phyloP scores from a whole-genome alignment of 305 asterid genomes.

The Rubia balearica region DNA sequence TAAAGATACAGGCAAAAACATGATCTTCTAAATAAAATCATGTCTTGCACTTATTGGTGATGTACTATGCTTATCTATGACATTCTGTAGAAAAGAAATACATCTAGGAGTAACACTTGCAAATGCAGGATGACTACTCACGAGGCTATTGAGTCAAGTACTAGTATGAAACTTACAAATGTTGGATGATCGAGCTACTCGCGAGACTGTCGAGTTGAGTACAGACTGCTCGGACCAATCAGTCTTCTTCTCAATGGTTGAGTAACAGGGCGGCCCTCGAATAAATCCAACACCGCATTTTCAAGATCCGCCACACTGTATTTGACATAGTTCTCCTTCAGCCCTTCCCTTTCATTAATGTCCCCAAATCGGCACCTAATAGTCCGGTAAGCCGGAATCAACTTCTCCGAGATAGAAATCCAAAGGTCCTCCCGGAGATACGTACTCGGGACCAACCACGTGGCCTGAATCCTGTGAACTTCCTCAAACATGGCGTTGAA shows the following conservation, averaged over 20 bases:
- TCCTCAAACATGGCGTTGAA: slow-evolving; percentile 41
- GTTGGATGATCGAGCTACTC: neutral
- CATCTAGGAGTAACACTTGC: too few relatives aligned
- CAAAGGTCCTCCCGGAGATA: slow-evolving; percentile 13
- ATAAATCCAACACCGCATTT: slow-evolving; percentile 38
- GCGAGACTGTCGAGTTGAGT: neutral
- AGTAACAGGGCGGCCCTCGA: slow-evolving; percentile 38
- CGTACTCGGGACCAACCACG: slow-evolving; percentile 35
- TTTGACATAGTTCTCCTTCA: slow-evolving; percentile 30
- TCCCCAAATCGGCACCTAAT: slow-evolving; percentile 22
- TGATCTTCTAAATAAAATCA: too few relatives aligned
- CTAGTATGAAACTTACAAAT: too few relatives aligned
- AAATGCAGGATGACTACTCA: too few relatives aligned
- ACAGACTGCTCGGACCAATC: neutral
- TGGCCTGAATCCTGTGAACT: slow-evolving; percentile 36
- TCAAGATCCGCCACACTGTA: slow-evolving; percentile 45
- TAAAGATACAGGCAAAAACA: too few relatives aligned
- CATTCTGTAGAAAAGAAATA: too few relatives aligned
- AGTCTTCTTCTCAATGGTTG: slow-evolving; percentile 34
- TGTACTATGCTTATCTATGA: too few relatives aligned
- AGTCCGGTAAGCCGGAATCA: slow-evolving; percentile 40
- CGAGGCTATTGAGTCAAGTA: too few relatives aligned
- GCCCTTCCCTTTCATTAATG: neutral
- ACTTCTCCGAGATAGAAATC: slow-evolving; percentile 17
- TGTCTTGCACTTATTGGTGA: too few relatives aligned